Conservation (phyloP, 257 asterid genomes). For the Penstemon barbatus region DNA sequence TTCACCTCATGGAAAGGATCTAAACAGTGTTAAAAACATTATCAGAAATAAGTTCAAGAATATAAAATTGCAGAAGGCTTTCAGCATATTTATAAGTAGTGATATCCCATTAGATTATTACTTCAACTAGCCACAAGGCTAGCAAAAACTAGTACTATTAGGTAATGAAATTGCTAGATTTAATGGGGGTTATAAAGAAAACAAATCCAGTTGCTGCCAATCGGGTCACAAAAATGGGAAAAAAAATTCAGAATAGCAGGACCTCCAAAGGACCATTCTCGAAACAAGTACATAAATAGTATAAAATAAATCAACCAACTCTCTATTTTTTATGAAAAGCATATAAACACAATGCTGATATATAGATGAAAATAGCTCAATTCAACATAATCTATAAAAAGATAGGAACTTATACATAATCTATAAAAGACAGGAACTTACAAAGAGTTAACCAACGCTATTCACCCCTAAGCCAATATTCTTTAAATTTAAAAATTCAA, state of each 20-base stretch:
- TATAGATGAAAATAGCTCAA: not conserved
- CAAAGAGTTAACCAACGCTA: not conserved
- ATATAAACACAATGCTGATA: no score
- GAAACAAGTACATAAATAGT: not conserved
- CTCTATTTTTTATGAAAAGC: not conserved
- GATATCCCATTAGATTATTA: not conserved
- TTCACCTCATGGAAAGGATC: conserved; percentile 82
- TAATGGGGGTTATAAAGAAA: not conserved
- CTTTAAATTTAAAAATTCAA: not conserved
- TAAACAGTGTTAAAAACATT: conserved; percentile 36
- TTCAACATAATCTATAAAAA: not conserved
- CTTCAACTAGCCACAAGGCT: conserved; percentile 4
- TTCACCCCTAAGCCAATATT: not conserved
- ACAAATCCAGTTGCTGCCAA: not conserved
- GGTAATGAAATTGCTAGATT: not conserved
- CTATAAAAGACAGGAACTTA: no score
- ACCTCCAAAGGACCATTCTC: not conserved
- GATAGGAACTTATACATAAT: no score
- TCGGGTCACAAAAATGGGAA: not conserved
- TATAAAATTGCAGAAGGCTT: conserved; percentile 10
- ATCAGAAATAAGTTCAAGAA: conserved; percentile 32
- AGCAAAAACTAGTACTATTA: conserved; percentile 16
- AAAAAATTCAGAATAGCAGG: not conserved
- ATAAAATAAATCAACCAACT: not conserved
- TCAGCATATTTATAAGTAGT: conserved; percentile 11